Base-by-base conservation (phyloP, 2,329 filamentous ascomycete species). In the Cercospora beticola region DNA sequence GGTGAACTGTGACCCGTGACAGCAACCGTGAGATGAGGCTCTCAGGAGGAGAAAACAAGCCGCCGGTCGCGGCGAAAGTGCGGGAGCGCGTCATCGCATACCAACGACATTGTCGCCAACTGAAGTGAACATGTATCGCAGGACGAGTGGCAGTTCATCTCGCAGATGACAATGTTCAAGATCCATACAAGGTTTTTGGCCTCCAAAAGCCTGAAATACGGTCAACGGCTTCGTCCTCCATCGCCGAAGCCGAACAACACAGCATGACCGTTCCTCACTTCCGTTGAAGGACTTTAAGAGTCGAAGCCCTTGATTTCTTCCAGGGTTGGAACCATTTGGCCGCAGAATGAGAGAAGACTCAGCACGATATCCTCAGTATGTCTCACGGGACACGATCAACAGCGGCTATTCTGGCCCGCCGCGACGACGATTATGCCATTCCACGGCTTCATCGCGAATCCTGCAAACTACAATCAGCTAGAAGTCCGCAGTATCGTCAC, bases 1-100 rank as follows among this genome's bases (percentile, higher is more conserved):
- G 68, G 68, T 64, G 52, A 57, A 30, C 60, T 36, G 63, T 12
- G 21, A 49, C 56, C 64, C 49, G 62, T 61, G 52, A 40, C 58
- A 16, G 18, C 14, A 49, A 12, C 12, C n/a, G 23, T 30, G 62
- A 64, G 46, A 49, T n/a, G 36, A 40, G 36, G 36, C 36, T n/a
- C 49, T 57, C 49, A 64, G 49, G 62, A 64, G 33, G 7, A 36
- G 36, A 33, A 33, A 26, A 33, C n/a, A 63, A 16, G 66, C 56
- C 56, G 30, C 43, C 46, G 43, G 56, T 18, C 36, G 57, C 66
- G 66, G 66, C 62, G 26, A 18, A 14, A 31, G 16, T 21, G 58
- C 57, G 58, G 67, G 26, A 52, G 33, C 62, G 36, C 46, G 46
- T 52, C 46, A 52, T 52, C 46, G 18, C 46, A 40, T 40, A 40